Base-by-base conservation (phyloP, 1,284 basidiomycete species). In the Ganoderma multipileum region DNA sequence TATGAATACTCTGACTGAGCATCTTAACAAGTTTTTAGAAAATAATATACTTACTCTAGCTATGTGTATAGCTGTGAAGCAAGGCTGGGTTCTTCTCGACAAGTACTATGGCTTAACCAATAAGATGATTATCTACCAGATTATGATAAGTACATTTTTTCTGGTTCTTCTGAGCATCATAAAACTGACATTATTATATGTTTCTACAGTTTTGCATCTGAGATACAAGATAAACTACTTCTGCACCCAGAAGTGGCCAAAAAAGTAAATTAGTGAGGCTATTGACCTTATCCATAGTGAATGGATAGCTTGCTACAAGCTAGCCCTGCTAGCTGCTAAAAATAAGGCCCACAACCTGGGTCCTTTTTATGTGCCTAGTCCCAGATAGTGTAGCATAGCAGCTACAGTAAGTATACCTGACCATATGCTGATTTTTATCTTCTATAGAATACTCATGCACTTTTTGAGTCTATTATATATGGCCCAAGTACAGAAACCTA, bases 51-150 rank as follows among this genome's bases (percentile, higher is more conserved):
- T 42, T 4, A 42, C 61, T 2, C n/a, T 57, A 0, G 36, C 70
- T 3, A 73, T 81, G 38, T 67, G 68, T 0, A 65, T 71, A 11
- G 76, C 79, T 1, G 23, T 23, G 11, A 12, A 52, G 11, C 23
- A 23, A 0, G 50, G 0, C 61, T 30, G 74, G 72, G 6, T 76
- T 73, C 76, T 76, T 0, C 63, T 81, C 2, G 76, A 80, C 66
- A 58, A 69, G 30, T 79, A 80, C 65, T 79, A 80, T 59, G 36
- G 57, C 4, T 57, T 73, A 1, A 81, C 74, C 0, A 74, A 81
- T 66, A 57, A 72, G 18, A 77, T 73, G 1, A 57, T 62, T 7
- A 70, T 73, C 28, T 72, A 74, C 58, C 63, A 64, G 0, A 47
- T 65, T 33, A 65, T 65, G 1, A 68, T 71, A 67, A 44, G 70